Evolutionary conservation across 768 basidiomycete genomes (phyloP).

Genomic region (Calocybe cyanea): DNA sequence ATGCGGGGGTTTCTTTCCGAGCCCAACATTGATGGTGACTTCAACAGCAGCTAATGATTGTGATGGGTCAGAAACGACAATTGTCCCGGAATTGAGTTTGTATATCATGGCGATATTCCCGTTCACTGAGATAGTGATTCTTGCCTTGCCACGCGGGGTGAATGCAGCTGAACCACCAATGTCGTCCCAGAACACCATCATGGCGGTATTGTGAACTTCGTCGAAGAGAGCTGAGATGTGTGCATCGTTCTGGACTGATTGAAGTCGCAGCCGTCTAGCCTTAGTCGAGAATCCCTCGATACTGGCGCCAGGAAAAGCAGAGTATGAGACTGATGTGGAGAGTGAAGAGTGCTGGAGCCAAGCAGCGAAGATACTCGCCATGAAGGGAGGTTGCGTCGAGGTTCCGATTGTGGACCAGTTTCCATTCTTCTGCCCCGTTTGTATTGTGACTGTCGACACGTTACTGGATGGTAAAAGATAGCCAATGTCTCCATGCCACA

Average conservation of each 20-base stretch:
- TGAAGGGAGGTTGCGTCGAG: conserved; percentile 53
- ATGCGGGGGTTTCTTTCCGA: conserved; percentile 21
- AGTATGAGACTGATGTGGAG: conserved; percentile 43
- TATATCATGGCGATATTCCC: conserved; percentile 45
- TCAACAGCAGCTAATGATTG: conserved; percentile 40
- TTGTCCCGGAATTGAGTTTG: conserved; percentile 31
- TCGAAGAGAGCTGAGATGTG: conserved; percentile 51
- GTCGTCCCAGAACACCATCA: conserved; percentile 56
- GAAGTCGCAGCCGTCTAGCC: conserved; percentile 24
- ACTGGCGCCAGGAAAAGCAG: conserved; percentile 49
- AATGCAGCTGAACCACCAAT: conserved; percentile 42
- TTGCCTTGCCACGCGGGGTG: conserved; percentile 15
- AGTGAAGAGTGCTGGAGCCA: conserved; percentile 45
- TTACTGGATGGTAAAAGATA: conserved; percentile 44
- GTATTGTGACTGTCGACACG: conserved; percentile 28
- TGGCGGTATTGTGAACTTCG: conserved; percentile 30
- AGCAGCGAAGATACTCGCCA: conserved; percentile 61
- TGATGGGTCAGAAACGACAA: conserved; percentile 66
- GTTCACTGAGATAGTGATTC: conserved; percentile 32
- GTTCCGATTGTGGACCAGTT: conserved; percentile 63
- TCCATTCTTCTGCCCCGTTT: conserved; percentile 48
- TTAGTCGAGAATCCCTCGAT: conserved; percentile 36
- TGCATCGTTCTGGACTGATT: conserved; percentile 42
- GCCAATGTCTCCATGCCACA: conserved; percentile 69
- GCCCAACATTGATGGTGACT: conserved; percentile 31